Percentiles rank a stretch among this genome's conserved stretches.
These are phyloP conservation scores for Scytalidium lignicola DNA, from an alignment of 2,329 filamentous ascomycete species.

Conservation along the genomic window DNA sequence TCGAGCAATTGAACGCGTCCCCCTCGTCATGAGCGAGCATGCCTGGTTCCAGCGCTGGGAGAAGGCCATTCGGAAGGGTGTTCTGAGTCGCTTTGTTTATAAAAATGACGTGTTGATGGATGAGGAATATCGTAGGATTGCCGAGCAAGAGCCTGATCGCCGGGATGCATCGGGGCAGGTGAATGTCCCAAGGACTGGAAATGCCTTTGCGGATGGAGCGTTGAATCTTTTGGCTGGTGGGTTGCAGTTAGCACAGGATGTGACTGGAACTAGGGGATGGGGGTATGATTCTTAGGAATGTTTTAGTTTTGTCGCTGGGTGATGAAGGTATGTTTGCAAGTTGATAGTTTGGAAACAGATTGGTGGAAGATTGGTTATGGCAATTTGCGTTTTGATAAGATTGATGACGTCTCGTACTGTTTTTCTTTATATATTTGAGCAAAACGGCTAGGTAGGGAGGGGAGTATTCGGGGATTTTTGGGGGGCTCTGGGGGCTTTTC, in stretches of 20 bases:
- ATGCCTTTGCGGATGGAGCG: constrained; percentile 34
- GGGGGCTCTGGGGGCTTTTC: too few species aligned
- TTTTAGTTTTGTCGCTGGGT: neutral
- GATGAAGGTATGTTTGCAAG: too few species aligned
- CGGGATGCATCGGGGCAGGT: neutral
- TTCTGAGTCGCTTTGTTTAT: constrained; percentile 41
- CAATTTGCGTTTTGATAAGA: too few species aligned
- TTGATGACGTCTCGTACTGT: too few species aligned
- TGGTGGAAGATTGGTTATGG: too few species aligned
- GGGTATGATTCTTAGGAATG: constrained; percentile 20
- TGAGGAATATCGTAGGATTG: constrained; percentile 46
- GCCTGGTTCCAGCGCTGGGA: constrained; percentile 62
- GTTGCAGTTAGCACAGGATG: constrained; percentile 16
- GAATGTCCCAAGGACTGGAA: constrained; percentile 27
- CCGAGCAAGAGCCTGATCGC: constrained; percentile 30
- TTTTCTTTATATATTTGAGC: too few species aligned
- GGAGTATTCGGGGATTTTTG: too few species aligned
- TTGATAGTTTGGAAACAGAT: too few species aligned
- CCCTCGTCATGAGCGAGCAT: constrained; percentile 33
- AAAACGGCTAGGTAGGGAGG: too few species aligned
- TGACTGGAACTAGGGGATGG: constrained; percentile 18
- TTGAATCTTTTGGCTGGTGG: constrained; percentile 42
- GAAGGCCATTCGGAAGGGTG: constrained; percentile 52
- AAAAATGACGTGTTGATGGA: constrained; percentile 47
- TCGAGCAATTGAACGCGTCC: constrained; percentile 6